Evolutionary conservation across 371 early-diverging fungal genomes (phyloP).

Genomic region (Mucor lusitanicus): DNA sequence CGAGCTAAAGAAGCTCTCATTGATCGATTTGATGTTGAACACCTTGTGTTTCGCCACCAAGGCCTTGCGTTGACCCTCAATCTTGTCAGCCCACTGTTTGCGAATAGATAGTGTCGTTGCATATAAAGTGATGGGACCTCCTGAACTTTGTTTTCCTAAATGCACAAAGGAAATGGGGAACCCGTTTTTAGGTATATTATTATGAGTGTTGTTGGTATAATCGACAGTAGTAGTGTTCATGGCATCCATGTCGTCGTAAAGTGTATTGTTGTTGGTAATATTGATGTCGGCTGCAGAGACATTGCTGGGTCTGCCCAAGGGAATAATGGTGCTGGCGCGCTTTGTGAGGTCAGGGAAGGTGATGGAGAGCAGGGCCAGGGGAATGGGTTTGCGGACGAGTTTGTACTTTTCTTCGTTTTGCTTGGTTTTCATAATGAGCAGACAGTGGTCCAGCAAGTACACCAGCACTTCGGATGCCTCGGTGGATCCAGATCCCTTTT

Average conservation of each 20-base stretch:
- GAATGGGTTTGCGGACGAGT: conserved; percentile 66
- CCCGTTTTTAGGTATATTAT: conserved; percentile 36
- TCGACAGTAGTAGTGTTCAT: not conserved
- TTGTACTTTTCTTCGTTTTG: conserved; percentile 45
- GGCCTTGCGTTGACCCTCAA: conserved; percentile 70
- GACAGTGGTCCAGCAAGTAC: conserved; percentile 85
- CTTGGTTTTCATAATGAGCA: conserved; percentile 75
- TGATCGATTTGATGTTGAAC: conserved; percentile 57
- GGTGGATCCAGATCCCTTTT: conserved; percentile 63
- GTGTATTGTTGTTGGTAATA: not conserved
- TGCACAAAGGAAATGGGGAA: conserved; percentile 76
- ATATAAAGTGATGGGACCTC: conserved; percentile 68
- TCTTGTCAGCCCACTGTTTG: conserved; percentile 83
- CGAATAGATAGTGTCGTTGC: conserved; percentile 74
- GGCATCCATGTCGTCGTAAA: not conserved
- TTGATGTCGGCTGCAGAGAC: conserved; percentile 4
- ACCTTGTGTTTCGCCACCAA: conserved; percentile 60
- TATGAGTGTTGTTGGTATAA: not conserved
- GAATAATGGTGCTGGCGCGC: conserved; percentile 39
- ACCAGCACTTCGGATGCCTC: conserved; percentile 72
- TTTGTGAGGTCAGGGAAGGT: conserved; percentile 61
- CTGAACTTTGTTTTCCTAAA: conserved; percentile 71
- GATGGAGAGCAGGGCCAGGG: conserved; percentile 69
- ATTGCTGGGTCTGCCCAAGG: conserved; percentile 33
- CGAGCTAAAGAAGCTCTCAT: conserved; percentile 33